Base-by-base conservation (phyloP, 73 alveolate species). In the Paramecium sonneborni region DNA sequence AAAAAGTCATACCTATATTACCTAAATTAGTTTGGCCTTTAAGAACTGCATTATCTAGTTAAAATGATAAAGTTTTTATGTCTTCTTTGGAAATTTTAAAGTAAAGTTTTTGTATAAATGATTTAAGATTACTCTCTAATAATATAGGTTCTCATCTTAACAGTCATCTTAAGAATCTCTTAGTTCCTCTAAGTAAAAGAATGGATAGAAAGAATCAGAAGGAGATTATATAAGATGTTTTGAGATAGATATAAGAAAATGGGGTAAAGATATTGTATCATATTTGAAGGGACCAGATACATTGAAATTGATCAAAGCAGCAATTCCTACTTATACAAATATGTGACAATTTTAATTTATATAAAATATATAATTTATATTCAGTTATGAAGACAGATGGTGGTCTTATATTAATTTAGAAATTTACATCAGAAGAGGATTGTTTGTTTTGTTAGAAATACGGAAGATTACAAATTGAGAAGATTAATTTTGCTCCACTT, bases 21-120 rank as follows among this genome's bases (percentile, higher is more conserved):
- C 70, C 57, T 20, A 92, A 95, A 84, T 85, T 95, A 18, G 95
- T 93, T 12, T 94, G 96, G 97, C 98, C 98, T 0, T 56, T 95
- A 52, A 79, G 98, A 52, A 38, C 62, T 26, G 95, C 96, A 11
- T 92, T 95, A 41, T 57, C 88, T 90, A 76, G 92, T 11, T 44
- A 95, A 37, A 95, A 94, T 69, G 92, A 79, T 18, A 95, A 95
- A 39, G 92, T 92, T 6, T 87, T 93, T 82, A 72, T 46, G 67
- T 69, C 85, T 23, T 95, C 96, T 9, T 55, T 94, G 3, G 97
- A 87, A 21, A 93, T 93, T 23, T 58, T 95, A 43, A 92, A 86
- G 96, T 93, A 93, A 28, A 12, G 0, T 62, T 0, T n/a, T 20
- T 14, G 18, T 30, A 43, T 37, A 86, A 52, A 3, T 52, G 12